Conservation (phyloP, 305 asterid genomes). For the Andrographis paniculata region DNA sequence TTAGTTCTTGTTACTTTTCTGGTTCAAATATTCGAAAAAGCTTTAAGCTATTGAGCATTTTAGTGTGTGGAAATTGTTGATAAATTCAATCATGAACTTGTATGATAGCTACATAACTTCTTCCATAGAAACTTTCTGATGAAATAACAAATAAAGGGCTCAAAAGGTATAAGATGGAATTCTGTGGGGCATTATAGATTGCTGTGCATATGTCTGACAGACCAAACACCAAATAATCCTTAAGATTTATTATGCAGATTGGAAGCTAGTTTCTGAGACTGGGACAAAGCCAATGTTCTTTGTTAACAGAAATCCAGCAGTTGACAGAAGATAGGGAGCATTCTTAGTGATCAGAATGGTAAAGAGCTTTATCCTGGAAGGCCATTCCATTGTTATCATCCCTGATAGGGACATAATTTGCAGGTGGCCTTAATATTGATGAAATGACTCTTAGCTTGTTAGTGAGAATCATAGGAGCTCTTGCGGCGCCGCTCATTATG, state of each 20-base stretch:
- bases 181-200: slow-evolving; percentile 7
- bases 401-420: too few relatives aligned
- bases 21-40: slow-evolving; percentile 5
- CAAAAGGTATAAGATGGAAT: neutral
- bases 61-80: too few relatives aligned
- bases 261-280: slow-evolving; percentile 12
- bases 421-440: too few relatives aligned
- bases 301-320: slow-evolving; percentile 21
- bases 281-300: slow-evolving; percentile 18
- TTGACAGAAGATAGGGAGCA: slow-evolving; percentile 97
- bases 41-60: neutral
- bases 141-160: neutral
- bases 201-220: slow-evolving; percentile 3
- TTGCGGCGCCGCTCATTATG: slow-evolving; percentile 88
- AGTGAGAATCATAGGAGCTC: slow-evolving; percentile 52
- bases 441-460: too few relatives aligned
- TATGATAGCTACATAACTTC: neutral
- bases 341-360: slow-evolving; percentile 20
- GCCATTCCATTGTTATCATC: too few relatives aligned
- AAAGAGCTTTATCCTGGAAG: slow-evolving; percentile 14
- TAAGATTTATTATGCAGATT: neutral
- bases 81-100: neutral
- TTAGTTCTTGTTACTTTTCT: neutral
- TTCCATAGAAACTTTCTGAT: neutral
- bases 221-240: slow-evolving; percentile 4